These are phyloP conservation scores for Nakazawaea populi DNA, from an alignment of 805 yeast species.

Conservation along the genomic window DNA sequence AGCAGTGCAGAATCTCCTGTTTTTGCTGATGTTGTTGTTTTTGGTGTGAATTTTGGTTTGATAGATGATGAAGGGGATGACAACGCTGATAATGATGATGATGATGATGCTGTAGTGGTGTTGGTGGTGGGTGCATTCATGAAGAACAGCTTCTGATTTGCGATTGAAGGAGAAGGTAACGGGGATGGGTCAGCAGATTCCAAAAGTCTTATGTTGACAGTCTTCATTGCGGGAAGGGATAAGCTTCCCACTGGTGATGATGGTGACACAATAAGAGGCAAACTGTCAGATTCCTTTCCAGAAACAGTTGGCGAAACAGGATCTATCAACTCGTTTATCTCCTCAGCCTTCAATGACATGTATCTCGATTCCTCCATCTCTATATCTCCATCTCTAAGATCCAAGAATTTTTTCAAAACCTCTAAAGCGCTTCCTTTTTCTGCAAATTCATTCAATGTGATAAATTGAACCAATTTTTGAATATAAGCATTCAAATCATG, in stretches of 20 bases:
- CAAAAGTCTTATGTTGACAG: slow-evolving; percentile 12
- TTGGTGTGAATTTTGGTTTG: neutral
- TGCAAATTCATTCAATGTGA: slow-evolving; percentile 15
- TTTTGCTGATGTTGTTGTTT: neutral
- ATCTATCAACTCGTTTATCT: slow-evolving; percentile 18
- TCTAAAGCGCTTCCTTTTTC: slow-evolving; percentile 9
- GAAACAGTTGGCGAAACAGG: slow-evolving; percentile 11
- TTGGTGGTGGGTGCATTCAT: neutral
- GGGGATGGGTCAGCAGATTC: slow-evolving; percentile 8
- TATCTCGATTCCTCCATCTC: slow-evolving; percentile 14
- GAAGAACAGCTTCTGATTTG: neutral
- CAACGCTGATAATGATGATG: neutral
- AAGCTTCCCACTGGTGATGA: too few species aligned
- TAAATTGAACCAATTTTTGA: slow-evolving; percentile 21
- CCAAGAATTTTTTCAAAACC: slow-evolving; percentile 24
- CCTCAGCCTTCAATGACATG: slow-evolving; percentile 16
- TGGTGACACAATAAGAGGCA: too few species aligned
- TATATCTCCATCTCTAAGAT: slow-evolving; percentile 25
- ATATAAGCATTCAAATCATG: slow-evolving; percentile 35
- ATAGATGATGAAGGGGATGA: neutral
- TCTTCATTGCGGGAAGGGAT: neutral
- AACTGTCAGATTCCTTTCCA: neutral
- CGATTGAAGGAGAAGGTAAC: slow-evolving; percentile 1
- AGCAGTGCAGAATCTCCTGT: too few species aligned
- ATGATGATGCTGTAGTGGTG: too few species aligned